Evolutionary conservation across 1,284 basidiomycete genomes (phyloP).

Genomic region (Sporisorium iseilematis-ciliati): DNA sequence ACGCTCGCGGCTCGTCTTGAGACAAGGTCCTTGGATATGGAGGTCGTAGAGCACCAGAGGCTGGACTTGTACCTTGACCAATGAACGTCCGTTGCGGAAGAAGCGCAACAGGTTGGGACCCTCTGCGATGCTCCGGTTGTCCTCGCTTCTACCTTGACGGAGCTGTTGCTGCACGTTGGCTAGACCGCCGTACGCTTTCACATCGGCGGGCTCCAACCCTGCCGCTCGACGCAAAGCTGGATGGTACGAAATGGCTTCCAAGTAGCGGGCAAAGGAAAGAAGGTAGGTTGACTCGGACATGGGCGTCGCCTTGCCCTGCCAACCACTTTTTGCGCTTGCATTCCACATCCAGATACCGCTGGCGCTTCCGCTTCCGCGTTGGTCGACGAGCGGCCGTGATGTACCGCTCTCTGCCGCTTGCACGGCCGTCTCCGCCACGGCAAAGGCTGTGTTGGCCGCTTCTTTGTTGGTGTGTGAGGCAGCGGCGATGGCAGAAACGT

Average conservation of each 20-base stretch:
- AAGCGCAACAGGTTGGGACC: conserved; percentile 46
- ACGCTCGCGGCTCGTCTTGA: conserved; percentile 34
- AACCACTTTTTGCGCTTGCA: conserved; percentile 48
- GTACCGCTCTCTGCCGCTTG: conserved; percentile 46
- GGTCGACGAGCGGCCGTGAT: conserved; percentile 34
- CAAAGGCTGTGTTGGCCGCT: conserved; percentile 51
- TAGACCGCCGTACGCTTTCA: conserved; percentile 39
- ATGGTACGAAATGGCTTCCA: conserved; percentile 61
- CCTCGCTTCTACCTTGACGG: conserved; percentile 41
- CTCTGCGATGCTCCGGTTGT: conserved; percentile 44
- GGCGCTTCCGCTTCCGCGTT: conserved; percentile 25
- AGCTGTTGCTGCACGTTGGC: conserved; percentile 46
- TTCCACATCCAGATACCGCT: conserved; percentile 60
- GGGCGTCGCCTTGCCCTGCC: conserved; percentile 38
- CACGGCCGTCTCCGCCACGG: conserved; percentile 56
- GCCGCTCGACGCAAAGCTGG: conserved; percentile 47
- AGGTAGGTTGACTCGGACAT: conserved; percentile 63
- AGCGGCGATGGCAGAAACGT: conserved; percentile 54
- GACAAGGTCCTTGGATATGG: conserved; percentile 56
- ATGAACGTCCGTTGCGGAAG: conserved; percentile 51
- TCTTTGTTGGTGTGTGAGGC: conserved; percentile 52
- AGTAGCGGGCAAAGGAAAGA: conserved; percentile 58
- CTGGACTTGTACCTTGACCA: conserved; percentile 57
- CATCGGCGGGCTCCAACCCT: conserved; percentile 36
- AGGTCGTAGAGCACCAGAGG: conserved; percentile 54